Conservation (phyloP, 345 rosid species). For the Linum usitatissimum region DNA sequence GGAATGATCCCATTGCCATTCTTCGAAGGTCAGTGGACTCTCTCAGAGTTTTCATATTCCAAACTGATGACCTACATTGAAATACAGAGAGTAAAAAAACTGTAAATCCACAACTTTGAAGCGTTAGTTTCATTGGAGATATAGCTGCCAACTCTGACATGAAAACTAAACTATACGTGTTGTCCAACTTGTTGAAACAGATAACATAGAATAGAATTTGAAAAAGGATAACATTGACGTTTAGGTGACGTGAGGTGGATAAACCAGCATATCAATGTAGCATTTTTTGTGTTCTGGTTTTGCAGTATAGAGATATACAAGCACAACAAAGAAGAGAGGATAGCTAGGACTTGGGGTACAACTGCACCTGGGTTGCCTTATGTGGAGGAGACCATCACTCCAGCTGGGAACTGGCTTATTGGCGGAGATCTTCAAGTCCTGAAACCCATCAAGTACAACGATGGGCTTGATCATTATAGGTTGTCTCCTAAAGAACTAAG, state of each 20-base stretch:
- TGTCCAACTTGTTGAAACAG: too few species aligned
- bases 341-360: conserved; percentile 93
- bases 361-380: conserved; percentile 85
- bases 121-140: too few species aligned
- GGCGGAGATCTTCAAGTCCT: conserved; percentile 89
- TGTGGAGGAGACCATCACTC: conserved; percentile 59
- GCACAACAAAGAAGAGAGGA: conserved; percentile 89
- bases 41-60: neutral
- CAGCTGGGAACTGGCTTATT: conserved; percentile 87
- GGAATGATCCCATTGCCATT: conserved; percentile 44
- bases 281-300: neutral
- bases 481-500: conserved; percentile 81
- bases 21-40: conserved; percentile 45
- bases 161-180: too few species aligned
- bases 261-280: neutral
- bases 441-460: conserved; percentile 67
- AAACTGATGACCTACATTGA: neutral
- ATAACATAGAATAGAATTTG: too few species aligned
- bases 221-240: neutral
- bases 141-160: too few species aligned
- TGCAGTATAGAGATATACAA: conserved; percentile 79
- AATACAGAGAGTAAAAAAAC: too few species aligned
- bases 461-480: conserved; percentile 93
- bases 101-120: too few species aligned
- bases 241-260: neutral